Conservation (phyloP, 2,329 filamentous ascomycete genomes). For the Phoma sp. region DNA sequence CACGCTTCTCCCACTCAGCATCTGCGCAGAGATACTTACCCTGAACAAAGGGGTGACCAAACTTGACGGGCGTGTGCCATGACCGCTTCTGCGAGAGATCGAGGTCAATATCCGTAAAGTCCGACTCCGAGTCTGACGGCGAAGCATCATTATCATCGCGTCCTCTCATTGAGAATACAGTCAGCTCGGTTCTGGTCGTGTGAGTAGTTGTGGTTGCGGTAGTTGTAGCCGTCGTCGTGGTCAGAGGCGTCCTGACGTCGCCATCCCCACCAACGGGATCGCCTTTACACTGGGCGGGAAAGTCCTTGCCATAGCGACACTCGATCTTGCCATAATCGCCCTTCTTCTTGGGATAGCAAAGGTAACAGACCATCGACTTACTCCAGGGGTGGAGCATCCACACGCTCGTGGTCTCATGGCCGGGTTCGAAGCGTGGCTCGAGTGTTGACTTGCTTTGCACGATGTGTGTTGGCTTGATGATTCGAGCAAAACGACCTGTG, state of each 20-base stretch:
- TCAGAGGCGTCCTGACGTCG: background rate
- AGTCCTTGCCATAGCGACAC: slow-evolving; percentile 22
- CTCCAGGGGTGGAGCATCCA: slow-evolving; percentile 41
- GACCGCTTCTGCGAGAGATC: slow-evolving; percentile 18
- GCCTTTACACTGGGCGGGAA: slow-evolving; percentile 14
- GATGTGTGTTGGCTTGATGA: background rate
- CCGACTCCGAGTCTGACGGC: background rate
- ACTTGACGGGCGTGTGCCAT: slow-evolving; percentile 24
- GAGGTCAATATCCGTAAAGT: background rate
- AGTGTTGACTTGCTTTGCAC: background rate
- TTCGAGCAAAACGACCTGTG: background rate
- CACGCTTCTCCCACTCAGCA: slow-evolving; percentile 33
- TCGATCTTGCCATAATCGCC: slow-evolving; percentile 20
- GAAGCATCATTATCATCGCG: background rate
- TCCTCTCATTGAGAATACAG: background rate
- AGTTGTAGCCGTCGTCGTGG: background rate
- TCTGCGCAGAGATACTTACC: slow-evolving; percentile 19
- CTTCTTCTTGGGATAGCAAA: slow-evolving; percentile 29
- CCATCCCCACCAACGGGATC: background rate
- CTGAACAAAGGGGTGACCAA: slow-evolving; percentile 22
- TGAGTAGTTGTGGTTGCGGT: background rate
- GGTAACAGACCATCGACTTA: slow-evolving; percentile 26
- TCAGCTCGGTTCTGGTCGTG: background rate
- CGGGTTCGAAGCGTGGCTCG: slow-evolving; percentile 6
- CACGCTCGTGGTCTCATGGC: slow-evolving; percentile 14